phyloP scores from a whole-genome alignment of 768 basidiomycete genomes.

The Tricholoma matsutake region DNA sequence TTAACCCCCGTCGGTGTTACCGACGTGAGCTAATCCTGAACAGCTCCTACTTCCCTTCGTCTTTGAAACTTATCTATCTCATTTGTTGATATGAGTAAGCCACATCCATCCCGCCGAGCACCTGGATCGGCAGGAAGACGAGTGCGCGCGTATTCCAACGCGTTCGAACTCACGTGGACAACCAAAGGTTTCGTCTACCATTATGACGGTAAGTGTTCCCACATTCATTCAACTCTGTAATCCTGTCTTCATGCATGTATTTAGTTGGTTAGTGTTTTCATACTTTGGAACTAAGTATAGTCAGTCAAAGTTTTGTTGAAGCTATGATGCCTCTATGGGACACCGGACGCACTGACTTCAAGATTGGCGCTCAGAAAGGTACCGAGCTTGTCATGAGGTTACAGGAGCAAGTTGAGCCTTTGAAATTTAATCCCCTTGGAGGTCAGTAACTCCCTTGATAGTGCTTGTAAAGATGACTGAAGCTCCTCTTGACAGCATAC shows the following conservation, averaged over 20 bases:
- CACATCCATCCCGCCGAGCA: background rate
- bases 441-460: slow-evolving; percentile 14
- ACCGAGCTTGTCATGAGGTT: slow-evolving; percentile 30
- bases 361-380: slow-evolving; percentile 24
- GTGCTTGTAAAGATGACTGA: background rate
- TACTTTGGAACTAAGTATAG: background rate
- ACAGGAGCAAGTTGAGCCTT: slow-evolving; percentile 19
- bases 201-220: slow-evolving; percentile 22
- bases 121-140: slow-evolving; percentile 10
- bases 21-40: slow-evolving; percentile 1
- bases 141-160: slow-evolving; percentile 17
- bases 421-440: slow-evolving; percentile 24
- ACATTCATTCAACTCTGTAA: background rate
- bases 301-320: slow-evolving; percentile 4
- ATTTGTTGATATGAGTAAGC: background rate
- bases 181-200: slow-evolving; percentile 16
- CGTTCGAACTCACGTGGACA: slow-evolving; percentile 20
- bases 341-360: slow-evolving; percentile 11
- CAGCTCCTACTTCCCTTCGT: background rate
- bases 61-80: background rate
- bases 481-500: slow-evolving; percentile 18
- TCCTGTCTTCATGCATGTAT: background rate
- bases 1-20: background rate
- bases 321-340: slow-evolving; percentile 23
- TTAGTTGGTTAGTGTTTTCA: slow-evolving; percentile 10